Percentiles rank a stretch among this genome's conserved stretches.
phyloP scores from a whole-genome alignment of 768 basidiomycete species.

The Naganishia onofrii region DNA sequence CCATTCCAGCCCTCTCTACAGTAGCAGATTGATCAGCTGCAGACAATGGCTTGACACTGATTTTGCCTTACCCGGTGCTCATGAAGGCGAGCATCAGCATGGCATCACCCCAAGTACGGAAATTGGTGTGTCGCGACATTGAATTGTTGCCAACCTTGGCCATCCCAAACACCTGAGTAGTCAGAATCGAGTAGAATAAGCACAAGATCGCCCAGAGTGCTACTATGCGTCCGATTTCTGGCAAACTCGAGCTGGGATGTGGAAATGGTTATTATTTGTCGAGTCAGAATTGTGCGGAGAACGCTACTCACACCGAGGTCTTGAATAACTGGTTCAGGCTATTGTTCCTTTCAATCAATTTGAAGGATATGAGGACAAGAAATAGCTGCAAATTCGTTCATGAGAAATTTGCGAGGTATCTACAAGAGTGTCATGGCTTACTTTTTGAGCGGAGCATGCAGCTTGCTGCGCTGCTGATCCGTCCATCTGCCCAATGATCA shows the following conservation, averaged over 20 bases:
- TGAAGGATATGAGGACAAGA: constrained; percentile 87
- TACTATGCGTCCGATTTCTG: constrained; percentile 78
- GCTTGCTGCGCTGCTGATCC: constrained; percentile 32
- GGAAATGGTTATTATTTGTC: neutral
- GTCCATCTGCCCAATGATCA: constrained; percentile 34
- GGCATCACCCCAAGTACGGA: constrained; percentile 70
- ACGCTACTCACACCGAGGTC: constrained; percentile 73
- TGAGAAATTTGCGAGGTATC: constrained; percentile 61
- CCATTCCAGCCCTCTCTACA: constrained; percentile 90
- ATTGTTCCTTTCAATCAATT: constrained; percentile 83
- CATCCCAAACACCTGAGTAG: constrained; percentile 74
- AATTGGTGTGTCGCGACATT: constrained; percentile 71
- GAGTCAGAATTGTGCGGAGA: neutral
- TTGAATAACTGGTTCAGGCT: constrained; percentile 93
- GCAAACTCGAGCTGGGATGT: constrained; percentile 70
- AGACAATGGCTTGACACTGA: neutral
- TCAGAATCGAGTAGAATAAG: constrained; percentile 84
- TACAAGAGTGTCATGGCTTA: constrained; percentile 3
- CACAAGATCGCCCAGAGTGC: constrained; percentile 86
- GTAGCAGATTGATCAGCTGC: constrained; percentile 20
- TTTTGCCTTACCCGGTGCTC: constrained; percentile 75
- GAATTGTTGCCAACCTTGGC: constrained; percentile 72
- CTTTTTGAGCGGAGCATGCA: constrained; percentile 44
- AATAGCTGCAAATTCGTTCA: constrained; percentile 59
- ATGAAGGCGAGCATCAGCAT: constrained; percentile 88